phyloP scores from a whole-genome alignment of 2,329 filamentous ascomycete species.

The Ophiostoma ulmi region DNA sequence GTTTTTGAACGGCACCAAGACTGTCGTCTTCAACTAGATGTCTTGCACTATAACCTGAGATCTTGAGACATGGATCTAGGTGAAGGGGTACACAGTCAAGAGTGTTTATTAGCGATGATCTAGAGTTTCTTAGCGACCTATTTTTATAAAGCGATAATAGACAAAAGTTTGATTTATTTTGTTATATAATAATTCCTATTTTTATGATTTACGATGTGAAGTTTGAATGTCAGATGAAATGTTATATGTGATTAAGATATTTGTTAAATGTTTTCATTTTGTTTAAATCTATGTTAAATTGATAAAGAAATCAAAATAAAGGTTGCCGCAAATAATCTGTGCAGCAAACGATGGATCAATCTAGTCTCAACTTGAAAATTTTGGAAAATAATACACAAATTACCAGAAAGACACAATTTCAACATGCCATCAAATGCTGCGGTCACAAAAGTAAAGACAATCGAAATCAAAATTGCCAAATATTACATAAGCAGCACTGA shows the following conservation, averaged over 20 bases:
- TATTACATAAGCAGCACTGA: neutral
- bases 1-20: conserved; percentile 74
- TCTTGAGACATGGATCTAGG: no score
- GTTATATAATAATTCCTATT: neutral
- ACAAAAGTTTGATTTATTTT: conserved; percentile 2
- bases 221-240: neutral
- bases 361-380: no score
- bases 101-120: neutral
- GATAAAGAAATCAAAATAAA: neutral
- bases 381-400: no score
- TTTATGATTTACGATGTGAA: neutral
- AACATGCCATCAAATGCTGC: no score
- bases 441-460: no score
- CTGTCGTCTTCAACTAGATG: conserved; percentile 61
- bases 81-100: no score
- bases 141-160: neutral
- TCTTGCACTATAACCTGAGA: no score
- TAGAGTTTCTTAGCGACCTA: neutral
- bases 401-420: no score
- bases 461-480: neutral
- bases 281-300: no score
- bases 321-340: no score
- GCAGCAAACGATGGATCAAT: no score
- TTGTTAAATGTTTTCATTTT: neutral
- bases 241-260: neutral